Conservation (phyloP, 108 stramenopile species). For the Pinguiococcus pyrenoidosus region DNA sequence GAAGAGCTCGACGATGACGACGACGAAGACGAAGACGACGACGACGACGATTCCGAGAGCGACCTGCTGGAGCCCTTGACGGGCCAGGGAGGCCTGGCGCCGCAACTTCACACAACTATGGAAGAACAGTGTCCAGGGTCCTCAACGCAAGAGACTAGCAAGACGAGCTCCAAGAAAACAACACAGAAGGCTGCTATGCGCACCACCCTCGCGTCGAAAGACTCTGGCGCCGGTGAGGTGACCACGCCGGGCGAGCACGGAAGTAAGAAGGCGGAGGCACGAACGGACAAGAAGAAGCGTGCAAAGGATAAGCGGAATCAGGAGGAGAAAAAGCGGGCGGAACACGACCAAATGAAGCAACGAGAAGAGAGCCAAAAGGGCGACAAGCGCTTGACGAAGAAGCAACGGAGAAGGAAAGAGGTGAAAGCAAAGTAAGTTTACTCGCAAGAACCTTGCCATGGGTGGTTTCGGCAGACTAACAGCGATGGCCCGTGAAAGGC, state of each 20-base stretch:
- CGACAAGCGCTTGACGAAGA: no score
- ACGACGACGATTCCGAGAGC: constrained; percentile 2
- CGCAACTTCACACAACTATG: not conserved
- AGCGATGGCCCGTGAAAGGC: constrained; percentile 4
- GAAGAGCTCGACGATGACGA: constrained; percentile 9
- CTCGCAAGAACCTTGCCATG: not conserved
- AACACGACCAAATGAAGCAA: constrained; percentile 2
- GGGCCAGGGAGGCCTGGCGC: not conserved
- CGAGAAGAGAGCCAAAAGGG: no score
- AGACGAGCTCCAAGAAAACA: constrained; percentile 9
- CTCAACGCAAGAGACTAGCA: not conserved
- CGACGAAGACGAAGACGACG: constrained; percentile 11
- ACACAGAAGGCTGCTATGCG: constrained; percentile 1
- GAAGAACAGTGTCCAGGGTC: not conserved
- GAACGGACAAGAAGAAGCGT: constrained; percentile 12
- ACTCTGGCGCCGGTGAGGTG: constrained; percentile 9
- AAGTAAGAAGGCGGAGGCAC: constrained; percentile 4
- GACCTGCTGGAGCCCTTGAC: not conserved
- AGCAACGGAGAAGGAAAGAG: not conserved
- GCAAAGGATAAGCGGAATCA: constrained; percentile 21
- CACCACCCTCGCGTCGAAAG: constrained; percentile 1
- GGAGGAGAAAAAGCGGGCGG: constrained; percentile 20
- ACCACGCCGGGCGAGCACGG: not conserved
- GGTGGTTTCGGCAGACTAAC: constrained; percentile 6
- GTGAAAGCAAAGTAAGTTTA: not conserved